Percentiles rank a stretch among this genome's conserved stretches.
phyloP scores from a whole-genome alignment of 2,329 filamentous ascomycete species.

The Remersonia thermophila region DNA sequence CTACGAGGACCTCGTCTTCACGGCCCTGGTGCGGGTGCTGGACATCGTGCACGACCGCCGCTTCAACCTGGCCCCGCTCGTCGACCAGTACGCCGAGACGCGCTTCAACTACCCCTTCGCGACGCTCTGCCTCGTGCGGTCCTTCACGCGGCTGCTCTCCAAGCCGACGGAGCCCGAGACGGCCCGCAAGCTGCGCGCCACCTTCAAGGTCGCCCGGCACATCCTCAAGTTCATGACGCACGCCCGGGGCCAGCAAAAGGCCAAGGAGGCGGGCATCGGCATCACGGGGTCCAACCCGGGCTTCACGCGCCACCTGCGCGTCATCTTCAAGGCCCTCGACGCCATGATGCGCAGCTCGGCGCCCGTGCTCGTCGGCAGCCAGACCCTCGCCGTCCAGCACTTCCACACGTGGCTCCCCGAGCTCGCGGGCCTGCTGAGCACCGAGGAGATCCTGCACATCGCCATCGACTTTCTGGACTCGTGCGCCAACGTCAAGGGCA shows the following conservation, averaged over 20 bases:
- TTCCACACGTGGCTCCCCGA: conserved; percentile 98
- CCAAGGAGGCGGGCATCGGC: conserved; percentile 78
- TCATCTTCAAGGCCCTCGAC: conserved; percentile 83
- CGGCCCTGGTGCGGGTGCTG: conserved; percentile 75
- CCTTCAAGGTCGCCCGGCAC: conserved; percentile 88
- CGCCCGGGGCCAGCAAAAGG: conserved; percentile 71
- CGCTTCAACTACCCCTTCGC: conserved; percentile 91
- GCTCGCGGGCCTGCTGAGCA: conserved; percentile 60
- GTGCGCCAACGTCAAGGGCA: conserved; percentile 75
- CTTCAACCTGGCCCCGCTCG: conserved; percentile 81
- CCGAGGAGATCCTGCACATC: conserved; percentile 79
- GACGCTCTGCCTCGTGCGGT: conserved; percentile 75
- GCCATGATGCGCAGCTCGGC: conserved; percentile 78
- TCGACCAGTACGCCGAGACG: conserved; percentile 80
- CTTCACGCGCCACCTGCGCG: conserved; percentile 73
- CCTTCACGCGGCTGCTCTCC: conserved; percentile 70
- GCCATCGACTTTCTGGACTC: conserved; percentile 91
- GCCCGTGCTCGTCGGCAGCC: conserved; percentile 79
- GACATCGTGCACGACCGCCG: conserved; percentile 89
- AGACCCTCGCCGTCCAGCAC: conserved; percentile 89
- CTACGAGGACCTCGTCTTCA: conserved; percentile 86
- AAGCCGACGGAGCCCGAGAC: conserved; percentile 74
- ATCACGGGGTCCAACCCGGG: conserved; percentile 60
- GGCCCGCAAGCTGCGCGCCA: conserved; percentile 73
- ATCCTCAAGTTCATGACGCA: conserved; percentile 92